Evolutionary conservation across 805 yeast species (phyloP), one percentile per base, ranked within the genome.

Genomic region (Gaillardinia entomophila): DNA sequence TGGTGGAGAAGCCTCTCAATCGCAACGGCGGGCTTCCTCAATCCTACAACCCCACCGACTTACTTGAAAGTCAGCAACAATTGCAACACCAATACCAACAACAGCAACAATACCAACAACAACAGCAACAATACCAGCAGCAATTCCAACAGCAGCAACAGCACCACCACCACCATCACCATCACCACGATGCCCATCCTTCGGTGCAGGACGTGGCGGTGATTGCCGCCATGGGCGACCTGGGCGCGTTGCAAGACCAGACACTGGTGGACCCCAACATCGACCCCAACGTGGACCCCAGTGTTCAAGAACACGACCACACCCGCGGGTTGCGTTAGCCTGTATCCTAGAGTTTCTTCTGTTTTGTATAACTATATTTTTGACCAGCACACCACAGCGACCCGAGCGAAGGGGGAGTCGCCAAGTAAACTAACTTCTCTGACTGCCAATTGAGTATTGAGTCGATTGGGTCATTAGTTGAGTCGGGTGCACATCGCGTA

Each of bases 1-100:
- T 66, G 44, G 72, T 66, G 8, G 69, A 66, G 40, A 66, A 66
- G 49, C 72, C 72, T 6, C 47, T 64, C 46, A 57, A 55, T 50
- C 45, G 58, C 24, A 38, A 37, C 24, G 42, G 42, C 25, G 41
- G 38, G n/a, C 38, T 38, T 5, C 40, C 43, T 19, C 13, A 8
- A 10, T 8, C 25, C 10, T 23, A 23, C 10, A n/a, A n/a, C 13
- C 25, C 12, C 13, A 10, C 5, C 13, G 25, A 23, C 13, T 5
- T 23, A 6, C 25, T 23, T 23, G 25, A 23, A 4, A 5, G 11
- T 12, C 25, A 23, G 13, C 27, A 25, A 10, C 22, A 19, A 19
- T 19, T 19, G 10, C 22, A 19, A 19, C 22, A 19, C 6, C 22
- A 19, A 19, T 19, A 19, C 10, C 22, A 19, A 19, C 22, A 19